Percentiles rank a stretch among this genome's conserved stretches.
phyloP scores from a whole-genome alignment of 1,139 yeast genomes.

The Scheffersomyces stambukii region DNA sequence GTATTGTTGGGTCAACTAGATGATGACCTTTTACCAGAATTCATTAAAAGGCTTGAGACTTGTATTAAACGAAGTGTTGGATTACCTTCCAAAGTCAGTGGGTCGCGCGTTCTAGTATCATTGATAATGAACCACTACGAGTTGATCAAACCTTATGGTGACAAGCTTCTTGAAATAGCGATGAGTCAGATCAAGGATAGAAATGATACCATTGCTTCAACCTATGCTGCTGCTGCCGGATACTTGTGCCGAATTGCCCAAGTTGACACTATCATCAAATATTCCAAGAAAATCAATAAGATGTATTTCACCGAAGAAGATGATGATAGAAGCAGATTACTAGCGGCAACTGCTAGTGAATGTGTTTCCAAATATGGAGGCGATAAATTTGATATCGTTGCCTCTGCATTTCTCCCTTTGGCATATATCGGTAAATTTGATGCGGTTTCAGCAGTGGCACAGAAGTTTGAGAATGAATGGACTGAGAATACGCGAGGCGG shows the following conservation, averaged over 20 bases:
- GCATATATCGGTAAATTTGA: conserved; percentile 79
- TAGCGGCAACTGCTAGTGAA: conserved; percentile 63
- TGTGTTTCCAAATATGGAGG: conserved; percentile 68
- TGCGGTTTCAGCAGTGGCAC: conserved; percentile 39
- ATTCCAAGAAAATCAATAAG: conserved; percentile 47
- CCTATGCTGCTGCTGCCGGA: conserved; percentile 82
- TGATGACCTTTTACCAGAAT: conserved; percentile 46
- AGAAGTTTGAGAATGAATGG: conserved; percentile 68
- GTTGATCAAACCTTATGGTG: conserved; percentile 57
- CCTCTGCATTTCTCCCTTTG: conserved; percentile 69
- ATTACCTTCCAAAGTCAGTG: conserved; percentile 86
- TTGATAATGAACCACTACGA: conserved; percentile 57
- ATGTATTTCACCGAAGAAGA: conserved; percentile 59
- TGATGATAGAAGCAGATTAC: conserved; percentile 42
- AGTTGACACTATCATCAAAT: conserved; percentile 49
- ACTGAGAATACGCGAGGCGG: conserved; percentile 74
- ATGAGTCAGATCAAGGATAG: conserved; percentile 60
- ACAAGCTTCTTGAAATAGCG: conserved; percentile 55
- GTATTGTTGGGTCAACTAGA: conserved; percentile 58
- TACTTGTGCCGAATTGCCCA: conserved; percentile 66
- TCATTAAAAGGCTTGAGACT: conserved; percentile 44
- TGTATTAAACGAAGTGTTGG: conserved; percentile 74
- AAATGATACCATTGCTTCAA: conserved; percentile 66
- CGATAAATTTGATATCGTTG: conserved; percentile 60
- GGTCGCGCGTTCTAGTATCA: conserved; percentile 70